A percentile compares a stretch with the other conserved stretches of the same genome.
Evolutionary conservation across 176 grass and related monocot species (phyloP).

Genomic region (Themeda triandra): DNA sequence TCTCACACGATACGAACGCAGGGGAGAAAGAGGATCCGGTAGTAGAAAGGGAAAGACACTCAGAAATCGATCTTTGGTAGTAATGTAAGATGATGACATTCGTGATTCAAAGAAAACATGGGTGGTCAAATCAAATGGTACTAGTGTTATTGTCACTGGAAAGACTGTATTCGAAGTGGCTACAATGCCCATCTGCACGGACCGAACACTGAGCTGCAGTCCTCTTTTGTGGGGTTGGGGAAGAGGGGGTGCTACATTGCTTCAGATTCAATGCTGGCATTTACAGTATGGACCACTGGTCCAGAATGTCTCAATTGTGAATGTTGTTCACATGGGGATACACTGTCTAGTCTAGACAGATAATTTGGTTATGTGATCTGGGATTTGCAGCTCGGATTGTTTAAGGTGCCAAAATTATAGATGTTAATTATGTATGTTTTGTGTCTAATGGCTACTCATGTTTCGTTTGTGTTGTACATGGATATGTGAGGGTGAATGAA

Average conservation of each 20-base stretch:
- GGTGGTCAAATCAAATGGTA: background rate
- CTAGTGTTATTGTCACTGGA: background rate
- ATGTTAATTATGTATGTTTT: background rate
- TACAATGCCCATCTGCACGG: background rate
- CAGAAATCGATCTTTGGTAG: background rate
- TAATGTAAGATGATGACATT: background rate
- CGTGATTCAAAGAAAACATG: background rate
- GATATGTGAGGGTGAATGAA: background rate
- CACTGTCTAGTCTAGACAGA: background rate
- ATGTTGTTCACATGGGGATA: background rate
- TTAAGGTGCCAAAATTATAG: background rate
- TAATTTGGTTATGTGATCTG: background rate
- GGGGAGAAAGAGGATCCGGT: background rate
- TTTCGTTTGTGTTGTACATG: background rate
- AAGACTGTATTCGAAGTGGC: background rate
- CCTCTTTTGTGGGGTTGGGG: background rate
- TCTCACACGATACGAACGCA: background rate
- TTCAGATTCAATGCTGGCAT: constrained; percentile 4
- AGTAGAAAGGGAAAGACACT: background rate
- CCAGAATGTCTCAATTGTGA: background rate
- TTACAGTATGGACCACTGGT: background rate
- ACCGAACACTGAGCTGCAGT: background rate
- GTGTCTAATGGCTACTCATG: background rate
- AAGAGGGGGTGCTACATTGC: background rate
- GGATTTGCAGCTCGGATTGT: background rate